Evolutionary conservation across 2,329 filamentous ascomycete genomes (phyloP), one percentile per base, ranked within the genome.

Genomic region (Penicillium brevicompactum): DNA sequence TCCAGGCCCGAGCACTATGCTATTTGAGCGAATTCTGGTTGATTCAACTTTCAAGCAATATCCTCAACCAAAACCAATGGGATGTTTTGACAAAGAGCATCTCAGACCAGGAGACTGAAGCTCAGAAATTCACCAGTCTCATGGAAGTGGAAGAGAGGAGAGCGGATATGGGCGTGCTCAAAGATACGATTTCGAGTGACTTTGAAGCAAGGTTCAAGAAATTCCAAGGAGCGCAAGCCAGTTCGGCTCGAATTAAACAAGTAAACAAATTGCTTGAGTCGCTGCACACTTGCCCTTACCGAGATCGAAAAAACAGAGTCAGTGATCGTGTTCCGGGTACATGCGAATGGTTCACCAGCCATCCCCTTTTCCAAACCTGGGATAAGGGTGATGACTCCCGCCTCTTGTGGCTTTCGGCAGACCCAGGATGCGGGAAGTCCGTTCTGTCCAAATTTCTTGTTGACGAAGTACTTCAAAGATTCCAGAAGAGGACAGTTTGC

Each of bases 261-360:
- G 24, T 27, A 5, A 27, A 27, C 5, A 27, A 27, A 27, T 8
- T 27, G 24, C 24, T 27, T 27, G 24, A 27, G 24, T 27, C 24
- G 8, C 8, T 27, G 24, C 24, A 27, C 24, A 27, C 24, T 8
- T 27, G 24, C 8, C 24, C 24, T 27, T 27, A 27, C 24, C 24
- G 24, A 27, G 24, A 27, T 27, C 24, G 24, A 27, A 27, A 27
- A 8, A 27, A 27, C 24, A 27, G 24, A 27, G 18, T 27, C 13
- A 21, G 22, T 13, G 24, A 22, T 43, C 41, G 44, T 31, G 44
- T 46, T 3, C 14, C 8, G 16, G 67, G 65, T 8, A 74, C 71
- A 10, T 71, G 71, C 41, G 50, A 67, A 46, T 74, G 71, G 70
- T 69, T 74, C 40, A 54, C 67, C 1, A 45, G 58, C 14, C 64